Evolutionary conservation across 306 rosid genomes (phyloP), one percentile per base, ranked within the genome.

Genomic region (Sicyos baderoa): DNA sequence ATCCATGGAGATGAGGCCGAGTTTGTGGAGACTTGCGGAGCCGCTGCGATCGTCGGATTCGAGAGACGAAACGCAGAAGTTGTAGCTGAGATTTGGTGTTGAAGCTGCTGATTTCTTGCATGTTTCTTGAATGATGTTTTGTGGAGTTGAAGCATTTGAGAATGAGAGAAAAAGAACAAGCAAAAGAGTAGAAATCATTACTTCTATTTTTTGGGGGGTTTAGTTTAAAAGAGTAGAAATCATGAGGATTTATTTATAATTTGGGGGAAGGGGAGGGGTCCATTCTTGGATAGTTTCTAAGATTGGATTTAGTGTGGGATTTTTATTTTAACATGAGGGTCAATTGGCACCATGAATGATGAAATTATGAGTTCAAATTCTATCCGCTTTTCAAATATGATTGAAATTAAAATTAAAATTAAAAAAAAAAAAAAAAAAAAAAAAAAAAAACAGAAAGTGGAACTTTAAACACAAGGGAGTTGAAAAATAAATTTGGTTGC

Each of bases 21-120:
- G 84, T 21, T 80, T 48, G 9, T 53, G 64, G 64, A 91, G 85
- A 71, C 65, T 76, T 49, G 76, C 55, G 19, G 12, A 2, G 51
- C 21, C 53, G 61, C 82, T 79, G 4, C 75, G 68, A 0, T 63
- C 76, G 8, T 74, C 80, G 0, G 95, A 76, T 69, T 77, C 75
- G n/a, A 91, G 72, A 5, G 97, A 79, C 7, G 77, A 10, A 9
- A 68, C 40, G 70, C 97, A 91, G 74, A 86, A 91, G 29, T 68
- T 78, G 88, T 76, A 88, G 80, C 64, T 81, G 29, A 88, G 54
- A 78, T 87, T 87, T 40, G 96, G 91, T 60, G 82, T 88, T 7
- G 19, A 68, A 47, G 76, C 74, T 10, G 88, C 80, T 51, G 79
- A 76, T 56, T 71, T 80, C 73, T 76, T 81, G 85, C 97, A 91